Base-by-base conservation (phyloP, 495 filamentous ascomycete genomes). In the Penicillium waksmanii region DNA sequence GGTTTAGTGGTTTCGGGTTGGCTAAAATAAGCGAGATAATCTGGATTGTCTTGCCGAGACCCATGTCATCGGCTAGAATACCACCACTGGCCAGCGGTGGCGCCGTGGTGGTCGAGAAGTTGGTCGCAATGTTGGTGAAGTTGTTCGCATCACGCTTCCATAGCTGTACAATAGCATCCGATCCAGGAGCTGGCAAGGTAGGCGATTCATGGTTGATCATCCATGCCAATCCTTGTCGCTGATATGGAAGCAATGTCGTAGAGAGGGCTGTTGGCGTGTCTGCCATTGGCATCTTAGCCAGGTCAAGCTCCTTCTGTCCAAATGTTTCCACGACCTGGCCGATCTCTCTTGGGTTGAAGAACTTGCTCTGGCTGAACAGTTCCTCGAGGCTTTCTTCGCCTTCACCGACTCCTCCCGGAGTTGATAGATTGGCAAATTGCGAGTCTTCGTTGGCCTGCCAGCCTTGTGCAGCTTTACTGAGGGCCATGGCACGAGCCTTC, bases 11-110 rank as follows among this genome's bases (percentile, higher is more conserved):
- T 11, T 76, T 68, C 0, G 78, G 66, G 60, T 89, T 85, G 7
- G 87, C 82, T 60, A 92, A 72, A 43, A 97, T 89, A 31, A 96
- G 68, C 52, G 90, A 88, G 56, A 97, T 95, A 40, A 92, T 84
- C 70, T 96, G 90, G 7, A 97, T 80, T 1, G 93, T 97, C 73
- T 98, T 97, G 13, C 93, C 93, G 6, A 97, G 77, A 3, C 93
- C 93, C 93, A 97, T 97, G 62, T 97, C 93, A 70, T 97, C 93
- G 23, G 91, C 91, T 12, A 96, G 77, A 34, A 97, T 90, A 35
- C 92, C 93, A 46, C 93, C 94, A 62, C 86, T 90, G 1, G 89
- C 84, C 18, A 97, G 77, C 4, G 67, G 63, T 0, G 92, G 91
- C 3, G 75, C 70, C 5, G 67, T 70, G 1, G 68, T 68, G 3